A percentile compares a stretch with the other conserved stretches of the same genome.
Evolutionary conservation across 1,139 yeast species (phyloP).

Genomic region (Saccharomyces hybrid): DNA sequence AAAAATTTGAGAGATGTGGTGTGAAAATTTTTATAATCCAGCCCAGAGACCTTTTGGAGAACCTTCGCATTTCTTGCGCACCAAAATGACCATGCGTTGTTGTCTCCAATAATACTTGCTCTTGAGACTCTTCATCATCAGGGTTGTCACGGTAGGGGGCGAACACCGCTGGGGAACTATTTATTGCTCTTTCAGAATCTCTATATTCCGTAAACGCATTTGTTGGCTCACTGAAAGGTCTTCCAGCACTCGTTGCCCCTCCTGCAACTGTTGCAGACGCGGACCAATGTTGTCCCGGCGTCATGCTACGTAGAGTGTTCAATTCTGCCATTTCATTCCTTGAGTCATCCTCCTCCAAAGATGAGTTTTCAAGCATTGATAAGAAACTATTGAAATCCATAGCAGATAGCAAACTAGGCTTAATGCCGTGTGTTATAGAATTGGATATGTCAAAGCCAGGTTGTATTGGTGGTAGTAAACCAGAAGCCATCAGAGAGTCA

Average conservation of each 20-base stretch:
- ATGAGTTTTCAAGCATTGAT: constrained; percentile 22
- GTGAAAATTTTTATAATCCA: constrained; percentile 16
- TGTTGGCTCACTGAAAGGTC: constrained; percentile 22
- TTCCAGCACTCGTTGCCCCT: constrained; percentile 1
- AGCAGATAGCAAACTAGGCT: constrained; percentile 28
- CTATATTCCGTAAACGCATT: background rate
- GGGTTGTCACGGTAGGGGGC: constrained; percentile 23
- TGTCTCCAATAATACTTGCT: background rate
- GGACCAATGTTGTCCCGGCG: background rate
- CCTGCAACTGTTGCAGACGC: background rate
- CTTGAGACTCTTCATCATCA: constrained; percentile 5
- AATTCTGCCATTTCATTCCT: constrained; percentile 7
- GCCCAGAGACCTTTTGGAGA: constrained; percentile 8
- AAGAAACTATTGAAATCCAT: constrained; percentile 27
- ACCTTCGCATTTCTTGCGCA: constrained; percentile 3
- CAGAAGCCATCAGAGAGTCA: background rate
- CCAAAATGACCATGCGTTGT: background rate
- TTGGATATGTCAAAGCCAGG: constrained; percentile 4
- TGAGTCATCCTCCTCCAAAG: constrained; percentile 2
- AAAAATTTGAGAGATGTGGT: constrained; percentile 26
- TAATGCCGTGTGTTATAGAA: constrained; percentile 14
- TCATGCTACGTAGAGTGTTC: background rate
- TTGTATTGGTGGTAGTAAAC: background rate
- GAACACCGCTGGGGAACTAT: constrained; percentile 23
- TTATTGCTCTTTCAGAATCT: constrained; percentile 3